Base-by-base conservation (phyloP, 1,284 basidiomycete species). In the Rhodotorula sp. region DNA sequence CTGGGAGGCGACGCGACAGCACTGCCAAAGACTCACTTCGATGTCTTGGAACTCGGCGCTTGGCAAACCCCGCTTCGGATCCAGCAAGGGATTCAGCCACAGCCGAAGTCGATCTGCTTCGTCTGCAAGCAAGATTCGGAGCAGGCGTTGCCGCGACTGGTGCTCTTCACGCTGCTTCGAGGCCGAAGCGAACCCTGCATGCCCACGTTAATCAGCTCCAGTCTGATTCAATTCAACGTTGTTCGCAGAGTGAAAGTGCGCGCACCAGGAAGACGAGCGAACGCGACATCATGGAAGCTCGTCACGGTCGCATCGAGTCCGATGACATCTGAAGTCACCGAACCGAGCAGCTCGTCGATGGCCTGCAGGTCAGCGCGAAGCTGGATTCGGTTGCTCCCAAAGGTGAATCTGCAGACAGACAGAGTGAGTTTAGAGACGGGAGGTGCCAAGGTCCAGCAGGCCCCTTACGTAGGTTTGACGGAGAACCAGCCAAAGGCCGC, bases 401-500 rank as follows among this genome's bases (percentile, higher is more conserved):
- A 97, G 8, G 93, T 90, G 95, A 96, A 99, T 78, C 92, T 94
- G 70, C 6, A 51, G 59, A 49, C 47, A 29, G 48, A 43, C 0
- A 12, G 23, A 43, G 3, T 31, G 26, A 26, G 16, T 5, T 29
- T 29, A 0, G 54, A 43, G 21, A 58, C 20, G 10, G 18, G 2
- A 23, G 23, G 2, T 1, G 2, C 2, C 26, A 5, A 21, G 1
- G 0, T 5, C 8, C 39, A 14, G 39, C 0, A 43, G 39, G 39
- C 39, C 2, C 10, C 90, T 81, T 80, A 94, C 92, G 92, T 91
- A 16, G 93, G 91, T 21, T 89, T 86, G 49, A 89, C 86, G n/a
- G 89, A 85, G 82, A 99, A 99, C 97, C 97, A 99, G 6, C 88
- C 87, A 76, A 93, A 91, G 1, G 92, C 93, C 1, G 90, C 86